Evolutionary conservation across 192 early-diverging fungal species (phyloP), one percentile per base, ranked within the genome.

Genomic region (Coemansia aciculifera): DNA sequence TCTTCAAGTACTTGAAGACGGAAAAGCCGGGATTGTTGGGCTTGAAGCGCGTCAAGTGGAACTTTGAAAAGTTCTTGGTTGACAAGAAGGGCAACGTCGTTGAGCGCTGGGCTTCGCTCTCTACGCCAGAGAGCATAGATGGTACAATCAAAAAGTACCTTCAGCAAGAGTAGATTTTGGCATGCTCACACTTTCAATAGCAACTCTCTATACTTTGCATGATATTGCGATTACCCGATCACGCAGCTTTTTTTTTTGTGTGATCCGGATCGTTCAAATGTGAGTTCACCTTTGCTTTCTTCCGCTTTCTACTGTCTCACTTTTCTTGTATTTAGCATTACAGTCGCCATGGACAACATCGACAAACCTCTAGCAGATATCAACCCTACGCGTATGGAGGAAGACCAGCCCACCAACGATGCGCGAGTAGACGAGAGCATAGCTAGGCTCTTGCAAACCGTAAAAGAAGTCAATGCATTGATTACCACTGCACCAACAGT

Each of bases 1-100:
- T 94, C n/a, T 93, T 75, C 75, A 73, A 71, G 43, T 90, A 80
- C 64, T 64, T 92, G 59, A 91, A 90, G 83, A 49, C 64, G 1
- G 75, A 77, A 24, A 81, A 86, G 77, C 70, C 83, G 31, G 85
- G 85, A 4, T 15, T 88, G 31, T 27, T 87, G 60, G 87, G 85
- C 37, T 37, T 82, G 23, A 77, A 89, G 64, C 61, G 70, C 59
- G 77, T 94, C 81, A 93, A 91, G 84, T 93, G 91, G 90, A 94
- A 94, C 74, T 92, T 94, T 86, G 89, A 90, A 71, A 94, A 94
- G 84, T 94, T 94, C 71, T 75, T 94, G 66, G 75, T 94, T 42
- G 84, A 86, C 63, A 81, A 77, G 48, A 68, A 89, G 8, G 92
- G 92, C 38, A 79, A 83, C 17, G 90, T 92, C 21, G 71, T 85